Evolutionary conservation across 805 yeast species (phyloP), one percentile per base, ranked within the genome.

Genomic region (Myxozyma vanderwaltii): DNA sequence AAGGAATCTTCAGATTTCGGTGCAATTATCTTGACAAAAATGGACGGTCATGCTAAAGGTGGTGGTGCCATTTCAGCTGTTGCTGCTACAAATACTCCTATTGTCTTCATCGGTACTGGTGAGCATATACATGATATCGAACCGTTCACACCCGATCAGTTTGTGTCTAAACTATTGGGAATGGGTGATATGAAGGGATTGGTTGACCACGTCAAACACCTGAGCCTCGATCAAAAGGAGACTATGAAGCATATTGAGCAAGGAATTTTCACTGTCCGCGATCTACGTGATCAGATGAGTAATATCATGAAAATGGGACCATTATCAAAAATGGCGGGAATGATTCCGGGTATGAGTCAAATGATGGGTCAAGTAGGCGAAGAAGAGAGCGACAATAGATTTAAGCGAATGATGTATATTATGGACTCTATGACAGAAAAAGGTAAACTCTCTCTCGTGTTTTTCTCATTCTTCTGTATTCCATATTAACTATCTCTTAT

Each of bases 61-160:
- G 99, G 99, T 76, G 99, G 99, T 79, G 99, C 99, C 31, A 91
- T 92, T 55, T 90, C 97, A 40, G 99, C 99, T n/a, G 97, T 92
- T 55, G 99, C 99, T 1, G 94, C 97, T 1, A 92, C 98, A 1
- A 81, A 88, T 56, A 94, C 98, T 0, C 99, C 99, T 6, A 87
- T 92, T 67, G 89, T 88, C 7, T 92, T 92, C 71, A 94, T 92
- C 60, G 99, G 99, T 82, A 92, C 98, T 2, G 99, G 99, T 71
- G 99, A 92, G 74, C 99, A 94, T 71, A 88, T 91, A 38, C 88
- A 87, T 56, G 98, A 92, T 72, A 81, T 92, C 61, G 99, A 94
- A 74, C 83, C 88, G 49, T 92, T 92, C 72, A 86, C 94, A 24
- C 97, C 98, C 26, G 82, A 85, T 64, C 85, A 91, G 58, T 92